Percentiles rank a stretch among this genome's conserved stretches.
Evolutionary conservation across 2,329 filamentous ascomycete species (phyloP).

Genomic region (Pyrenochaeta sp.): DNA sequence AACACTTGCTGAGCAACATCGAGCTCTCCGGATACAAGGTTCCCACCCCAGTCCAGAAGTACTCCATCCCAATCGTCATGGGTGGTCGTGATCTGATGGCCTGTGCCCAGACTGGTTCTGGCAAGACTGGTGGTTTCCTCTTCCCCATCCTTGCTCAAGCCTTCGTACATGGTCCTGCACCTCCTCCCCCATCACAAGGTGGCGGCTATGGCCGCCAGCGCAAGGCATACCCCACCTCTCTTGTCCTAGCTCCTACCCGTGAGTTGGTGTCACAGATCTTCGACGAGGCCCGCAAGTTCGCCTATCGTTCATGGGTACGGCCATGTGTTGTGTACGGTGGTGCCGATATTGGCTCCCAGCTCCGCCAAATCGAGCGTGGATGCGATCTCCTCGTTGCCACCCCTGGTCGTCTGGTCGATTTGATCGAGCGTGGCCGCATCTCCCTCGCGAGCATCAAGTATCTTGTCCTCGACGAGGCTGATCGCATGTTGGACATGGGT

Average conservation of each 20-base stretch:
- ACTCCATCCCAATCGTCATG: constrained; percentile 99
- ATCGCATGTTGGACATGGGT: constrained; percentile 99
- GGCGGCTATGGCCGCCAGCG: constrained; percentile 82
- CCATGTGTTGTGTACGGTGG: constrained; percentile 99
- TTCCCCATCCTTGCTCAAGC: constrained; percentile 99
- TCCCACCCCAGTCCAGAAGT: constrained; percentile 97
- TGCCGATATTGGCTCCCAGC: constrained; percentile 97
- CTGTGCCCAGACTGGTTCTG: constrained; percentile 98
- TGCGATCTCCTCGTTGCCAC: constrained; percentile 98
- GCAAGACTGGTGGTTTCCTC: constrained; percentile 99
- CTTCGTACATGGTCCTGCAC: constrained; percentile 85
- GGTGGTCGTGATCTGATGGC: constrained; percentile 98
- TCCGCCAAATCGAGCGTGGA: constrained; percentile 96
- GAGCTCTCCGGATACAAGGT: constrained; percentile 93
- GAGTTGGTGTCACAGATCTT: constrained; percentile 99
- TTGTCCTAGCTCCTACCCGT: constrained; percentile 96
- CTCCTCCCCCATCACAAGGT: constrained; percentile 68
- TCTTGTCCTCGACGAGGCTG: constrained; percentile 96
- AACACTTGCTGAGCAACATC: constrained; percentile 93
- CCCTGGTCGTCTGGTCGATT: constrained; percentile 93
- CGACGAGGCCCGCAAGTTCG: constrained; percentile 96
- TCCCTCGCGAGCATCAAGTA: constrained; percentile 99
- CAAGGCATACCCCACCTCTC: constrained; percentile 95
- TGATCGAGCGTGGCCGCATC: constrained; percentile 98
- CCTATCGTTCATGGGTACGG: constrained; percentile 98